phyloP scores from a whole-genome alignment of 2,329 filamentous ascomycete genomes.

The Graphilbum sp. region DNA sequence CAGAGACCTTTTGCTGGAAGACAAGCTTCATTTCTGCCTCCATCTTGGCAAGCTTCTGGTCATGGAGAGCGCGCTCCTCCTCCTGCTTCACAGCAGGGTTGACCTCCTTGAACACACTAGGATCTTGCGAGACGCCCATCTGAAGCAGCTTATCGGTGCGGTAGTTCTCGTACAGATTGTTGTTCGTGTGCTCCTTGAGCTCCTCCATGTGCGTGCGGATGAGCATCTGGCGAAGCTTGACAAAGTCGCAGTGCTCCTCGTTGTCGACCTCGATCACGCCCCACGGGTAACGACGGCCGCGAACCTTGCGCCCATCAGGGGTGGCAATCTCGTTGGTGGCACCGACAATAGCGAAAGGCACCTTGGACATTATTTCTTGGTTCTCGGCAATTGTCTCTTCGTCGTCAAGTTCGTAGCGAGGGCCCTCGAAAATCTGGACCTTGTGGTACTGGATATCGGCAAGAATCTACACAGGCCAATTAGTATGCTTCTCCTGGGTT shows the following conservation, averaged over 20 bases:
- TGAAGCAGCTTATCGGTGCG: slow-evolving; percentile 96
- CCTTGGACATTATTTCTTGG: slow-evolving; percentile 99
- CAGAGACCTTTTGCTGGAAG: slow-evolving; percentile 98
- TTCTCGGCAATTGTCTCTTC: slow-evolving; percentile 99
- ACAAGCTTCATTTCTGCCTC: slow-evolving; percentile 99
- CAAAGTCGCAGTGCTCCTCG: slow-evolving; percentile 99
- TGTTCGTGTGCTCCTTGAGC: slow-evolving; percentile 99
- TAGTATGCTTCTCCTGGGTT: too few species aligned
- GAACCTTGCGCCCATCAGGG: slow-evolving; percentile 84
- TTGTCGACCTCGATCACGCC: slow-evolving; percentile 98
- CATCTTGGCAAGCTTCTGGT: slow-evolving; percentile 99
- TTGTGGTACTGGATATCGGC: slow-evolving; percentile 93
- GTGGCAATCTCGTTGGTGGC: slow-evolving; percentile 89
- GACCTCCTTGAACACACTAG: slow-evolving; percentile 99
- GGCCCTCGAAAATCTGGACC: slow-evolving; percentile 98
- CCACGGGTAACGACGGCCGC: slow-evolving; percentile 94
- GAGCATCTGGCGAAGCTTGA: slow-evolving; percentile 99
- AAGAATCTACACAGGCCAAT: slow-evolving; percentile 69
- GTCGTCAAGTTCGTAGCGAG: slow-evolving; percentile 94
- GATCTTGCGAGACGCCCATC: slow-evolving; percentile 97
- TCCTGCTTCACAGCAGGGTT: slow-evolving; percentile 99
- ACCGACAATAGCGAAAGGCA: slow-evolving; percentile 94
- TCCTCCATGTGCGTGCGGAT: slow-evolving; percentile 99
- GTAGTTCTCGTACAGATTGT: slow-evolving; percentile 93
- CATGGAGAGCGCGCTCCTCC: slow-evolving; percentile 92